These are phyloP conservation scores for Magnaporthales sp. DNA, from an alignment of 2,329 filamentous ascomycete genomes.

Conservation along the genomic window DNA sequence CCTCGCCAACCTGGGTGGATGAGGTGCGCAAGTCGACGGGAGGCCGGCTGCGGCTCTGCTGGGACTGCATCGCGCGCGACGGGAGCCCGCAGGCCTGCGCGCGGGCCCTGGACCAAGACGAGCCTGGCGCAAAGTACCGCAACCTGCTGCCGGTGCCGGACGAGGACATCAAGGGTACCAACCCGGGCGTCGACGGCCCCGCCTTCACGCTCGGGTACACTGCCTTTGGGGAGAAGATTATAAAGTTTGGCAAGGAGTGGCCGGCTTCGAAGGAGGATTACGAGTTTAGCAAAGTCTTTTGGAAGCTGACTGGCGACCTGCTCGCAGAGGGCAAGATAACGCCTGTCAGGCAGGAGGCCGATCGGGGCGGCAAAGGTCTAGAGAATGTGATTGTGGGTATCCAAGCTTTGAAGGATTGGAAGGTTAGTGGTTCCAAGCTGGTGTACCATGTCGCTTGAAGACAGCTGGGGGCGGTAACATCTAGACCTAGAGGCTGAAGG, in stretches of 20 bases:
- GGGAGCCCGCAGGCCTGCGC: slow-evolving; percentile 21
- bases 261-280: slow-evolving; percentile 15
- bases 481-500: not conserved
- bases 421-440: not conserved
- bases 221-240: slow-evolving; percentile 21
- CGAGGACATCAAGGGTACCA: slow-evolving; percentile 26
- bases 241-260: slow-evolving; percentile 8
- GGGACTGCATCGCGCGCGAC: slow-evolving; percentile 25
- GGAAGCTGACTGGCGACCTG: slow-evolving; percentile 20
- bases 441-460: not conserved
- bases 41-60: slow-evolving; percentile 18
- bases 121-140: slow-evolving; percentile 7
- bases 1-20: slow-evolving; percentile 11
- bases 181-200: slow-evolving; percentile 19
- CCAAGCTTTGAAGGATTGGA: not conserved
- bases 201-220: slow-evolving; percentile 22
- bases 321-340: slow-evolving; percentile 25
- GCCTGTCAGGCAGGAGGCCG: slow-evolving; percentile 17
- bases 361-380: slow-evolving; percentile 19
- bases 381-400: slow-evolving; percentile 22
- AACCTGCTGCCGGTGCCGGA: slow-evolving; percentile 8
- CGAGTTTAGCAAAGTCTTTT: slow-evolving; percentile 25
- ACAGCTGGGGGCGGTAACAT: not conserved
- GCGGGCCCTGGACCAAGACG: slow-evolving; percentile 7
- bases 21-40: slow-evolving; percentile 16